Conservation (phyloP, 805 yeast genomes). For the Pichia manshurica region DNA sequence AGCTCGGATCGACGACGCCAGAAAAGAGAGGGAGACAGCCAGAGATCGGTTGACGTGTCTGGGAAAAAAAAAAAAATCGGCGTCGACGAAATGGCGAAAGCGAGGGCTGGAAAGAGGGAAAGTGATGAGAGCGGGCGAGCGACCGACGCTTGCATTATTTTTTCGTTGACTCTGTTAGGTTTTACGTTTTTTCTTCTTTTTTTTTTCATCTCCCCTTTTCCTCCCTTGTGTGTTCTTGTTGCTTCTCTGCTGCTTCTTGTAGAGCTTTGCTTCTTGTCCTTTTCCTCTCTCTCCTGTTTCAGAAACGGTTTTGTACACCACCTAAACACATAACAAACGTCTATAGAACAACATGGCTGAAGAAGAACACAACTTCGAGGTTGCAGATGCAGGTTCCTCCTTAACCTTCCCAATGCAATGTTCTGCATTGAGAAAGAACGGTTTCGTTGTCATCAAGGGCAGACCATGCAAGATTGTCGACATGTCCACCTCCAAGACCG, state of each 20-base stretch:
- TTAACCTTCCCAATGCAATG: slow-evolving; percentile 98
- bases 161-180: slow-evolving; percentile 1
- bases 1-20: too few relatives aligned
- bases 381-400: slow-evolving; percentile 99
- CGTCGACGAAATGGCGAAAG: background rate
- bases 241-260: background rate
- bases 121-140: background rate
- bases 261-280: background rate
- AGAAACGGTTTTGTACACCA: background rate
- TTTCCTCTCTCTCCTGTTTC: background rate
- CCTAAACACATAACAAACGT: slow-evolving; percentile 7
- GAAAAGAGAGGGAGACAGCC: too few relatives aligned
- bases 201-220: background rate
- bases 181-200: background rate
- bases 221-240: background rate
- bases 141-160: background rate
- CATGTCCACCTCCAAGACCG: slow-evolving; percentile 99
- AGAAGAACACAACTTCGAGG: slow-evolving; percentile 79
- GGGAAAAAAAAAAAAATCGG: too few relatives aligned
- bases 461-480: slow-evolving; percentile 99
- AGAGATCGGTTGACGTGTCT: too few relatives aligned
- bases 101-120: background rate
- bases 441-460: slow-evolving; percentile 96
- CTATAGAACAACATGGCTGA: slow-evolving; percentile 26
- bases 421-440: slow-evolving; percentile 99